Percentiles rank a stretch among this genome's conserved stretches.
Conservation (phyloP, 1,284 basidiomycete genomes). For the Ganoderma lucidum region DNA sequence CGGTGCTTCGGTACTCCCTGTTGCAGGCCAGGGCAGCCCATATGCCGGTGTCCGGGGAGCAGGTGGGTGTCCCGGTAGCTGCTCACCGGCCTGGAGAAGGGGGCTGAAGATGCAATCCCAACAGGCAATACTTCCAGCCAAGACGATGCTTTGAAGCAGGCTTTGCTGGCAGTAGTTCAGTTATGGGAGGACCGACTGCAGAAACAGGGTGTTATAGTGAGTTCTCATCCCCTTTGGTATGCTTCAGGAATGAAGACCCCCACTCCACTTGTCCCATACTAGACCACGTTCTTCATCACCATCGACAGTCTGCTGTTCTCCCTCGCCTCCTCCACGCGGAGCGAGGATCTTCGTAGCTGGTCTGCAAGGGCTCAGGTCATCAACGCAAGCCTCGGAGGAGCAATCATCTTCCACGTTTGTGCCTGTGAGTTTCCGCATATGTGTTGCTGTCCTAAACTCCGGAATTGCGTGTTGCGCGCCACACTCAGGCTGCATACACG, state of each 20-base stretch:
- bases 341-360: conserved; percentile 23
- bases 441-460: not conserved
- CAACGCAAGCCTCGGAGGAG: conserved; percentile 44
- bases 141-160: conserved; percentile 36
- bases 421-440: conserved; percentile 37
- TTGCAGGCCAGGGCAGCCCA: not conserved
- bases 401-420: conserved; percentile 48
- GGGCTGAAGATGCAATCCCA: not conserved
- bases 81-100: not conserved
- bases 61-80: conserved; percentile 2
- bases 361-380: conserved; percentile 36
- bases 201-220: conserved; percentile 41
- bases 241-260: not conserved
- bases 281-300: conserved; percentile 51
- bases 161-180: conserved; percentile 38
- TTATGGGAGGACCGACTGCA: conserved; percentile 44
- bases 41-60: not conserved
- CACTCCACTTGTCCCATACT: not conserved
- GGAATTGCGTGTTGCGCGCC: not conserved
- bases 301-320: conserved; percentile 46
- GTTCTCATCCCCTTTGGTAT: conserved; percentile 11
- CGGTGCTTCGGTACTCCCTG: not conserved
- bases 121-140: conserved; percentile 4
- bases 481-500: not conserved
- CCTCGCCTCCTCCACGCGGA: conserved; percentile 37